phyloP scores from a whole-genome alignment of 495 filamentous ascomycete species.

The Cryomyces antarcticus region DNA sequence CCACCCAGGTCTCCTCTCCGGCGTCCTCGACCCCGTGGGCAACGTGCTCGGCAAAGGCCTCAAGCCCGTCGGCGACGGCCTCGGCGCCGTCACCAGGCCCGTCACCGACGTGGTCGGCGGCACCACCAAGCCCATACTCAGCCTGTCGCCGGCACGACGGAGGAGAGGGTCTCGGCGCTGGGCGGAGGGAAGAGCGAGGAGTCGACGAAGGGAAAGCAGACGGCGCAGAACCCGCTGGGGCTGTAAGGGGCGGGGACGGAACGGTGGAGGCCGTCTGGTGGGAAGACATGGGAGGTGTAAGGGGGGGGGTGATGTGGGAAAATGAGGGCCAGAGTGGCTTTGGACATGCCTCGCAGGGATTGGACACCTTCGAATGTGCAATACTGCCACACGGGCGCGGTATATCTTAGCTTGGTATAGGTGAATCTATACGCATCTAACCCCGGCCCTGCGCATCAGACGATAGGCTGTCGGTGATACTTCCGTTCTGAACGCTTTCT shows the following conservation, averaged over 20 bases:
- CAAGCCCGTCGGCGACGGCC: constrained; percentile 2
- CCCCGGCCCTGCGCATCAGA: too few relatives aligned
- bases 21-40: constrained; percentile 5
- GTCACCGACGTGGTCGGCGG: constrained; percentile 9
- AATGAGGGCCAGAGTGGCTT: too few relatives aligned
- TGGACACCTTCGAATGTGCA: too few relatives aligned
- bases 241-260: constrained; percentile 10
- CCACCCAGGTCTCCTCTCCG: constrained; percentile 6
- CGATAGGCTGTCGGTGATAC: too few relatives aligned
- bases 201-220: constrained; percentile 12
- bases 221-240: constrained; percentile 14
- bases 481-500: too few relatives aligned
- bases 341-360: too few relatives aligned
- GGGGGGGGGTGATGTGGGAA: too few relatives aligned
- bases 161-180: constrained; percentile 9
- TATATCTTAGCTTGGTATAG: too few relatives aligned
- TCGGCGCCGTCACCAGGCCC: constrained; percentile 4
- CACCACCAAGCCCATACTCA: constrained; percentile 9
- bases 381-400: too few relatives aligned
- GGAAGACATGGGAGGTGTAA: too few relatives aligned
- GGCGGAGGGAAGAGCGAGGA: constrained; percentile 15
- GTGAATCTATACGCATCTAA: too few relatives aligned
- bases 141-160: constrained; percentile 7
- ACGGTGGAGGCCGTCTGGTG: too few relatives aligned
- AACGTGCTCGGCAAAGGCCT: constrained; percentile 10